Conservation (phyloP, 345 rosid species). For the Eucalyptus pauciflora region DNA sequence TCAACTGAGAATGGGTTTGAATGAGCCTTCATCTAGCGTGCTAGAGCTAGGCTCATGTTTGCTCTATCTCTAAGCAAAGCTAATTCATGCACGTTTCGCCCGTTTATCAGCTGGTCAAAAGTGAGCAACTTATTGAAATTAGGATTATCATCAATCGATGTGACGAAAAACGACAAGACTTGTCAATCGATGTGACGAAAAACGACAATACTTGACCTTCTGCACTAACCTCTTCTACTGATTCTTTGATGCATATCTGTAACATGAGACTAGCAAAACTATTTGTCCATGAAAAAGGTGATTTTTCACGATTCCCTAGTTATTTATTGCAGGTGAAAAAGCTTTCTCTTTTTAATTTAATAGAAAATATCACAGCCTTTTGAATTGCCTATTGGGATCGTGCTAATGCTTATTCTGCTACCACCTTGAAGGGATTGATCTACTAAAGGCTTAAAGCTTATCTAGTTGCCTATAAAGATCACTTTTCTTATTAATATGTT, state of each 20-base stretch:
- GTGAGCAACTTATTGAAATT: background rate
- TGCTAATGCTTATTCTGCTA: background rate
- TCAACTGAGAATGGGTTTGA: background rate
- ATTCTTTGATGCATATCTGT: background rate
- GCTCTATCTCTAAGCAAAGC: background rate
- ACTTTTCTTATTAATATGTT: background rate
- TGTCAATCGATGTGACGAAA: background rate
- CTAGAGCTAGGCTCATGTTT: background rate
- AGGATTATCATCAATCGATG: background rate
- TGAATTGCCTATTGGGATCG: background rate
- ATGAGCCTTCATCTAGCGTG: background rate
- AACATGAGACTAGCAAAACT: background rate
- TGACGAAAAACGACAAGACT: background rate
- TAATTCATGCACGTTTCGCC: background rate
- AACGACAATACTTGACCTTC: background rate
- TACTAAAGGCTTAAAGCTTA: background rate
- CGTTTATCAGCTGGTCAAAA: background rate
- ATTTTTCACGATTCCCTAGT: background rate
- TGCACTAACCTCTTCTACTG: background rate
- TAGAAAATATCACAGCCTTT: background rate
- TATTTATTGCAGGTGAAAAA: background rate
- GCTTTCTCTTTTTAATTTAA: background rate
- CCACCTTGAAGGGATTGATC: background rate
- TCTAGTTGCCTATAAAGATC: background rate
- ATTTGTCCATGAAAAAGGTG: background rate